Percentiles rank a stretch among this genome's conserved stretches.
Evolutionary conservation across 202 grass and related monocot genomes (phyloP).

Genomic region (Cymbopogon flexuosus): DNA sequence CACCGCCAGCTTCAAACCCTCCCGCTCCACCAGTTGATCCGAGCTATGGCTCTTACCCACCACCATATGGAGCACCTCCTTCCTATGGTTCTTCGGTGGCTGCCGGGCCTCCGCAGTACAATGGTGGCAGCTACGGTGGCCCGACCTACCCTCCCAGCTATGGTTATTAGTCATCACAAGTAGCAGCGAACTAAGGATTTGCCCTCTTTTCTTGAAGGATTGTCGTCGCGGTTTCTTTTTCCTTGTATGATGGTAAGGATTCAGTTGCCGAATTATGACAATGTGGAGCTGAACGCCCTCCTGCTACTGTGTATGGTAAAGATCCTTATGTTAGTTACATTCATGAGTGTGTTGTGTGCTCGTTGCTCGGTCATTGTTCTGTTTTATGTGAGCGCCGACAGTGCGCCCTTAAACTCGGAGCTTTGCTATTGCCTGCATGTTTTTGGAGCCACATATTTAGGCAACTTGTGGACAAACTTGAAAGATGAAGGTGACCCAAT

Average conservation of each 20-base stretch:
- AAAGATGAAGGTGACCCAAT: not conserved
- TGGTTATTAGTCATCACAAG: conserved; percentile 43
- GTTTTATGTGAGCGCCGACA: not conserved
- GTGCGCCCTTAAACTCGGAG: not conserved
- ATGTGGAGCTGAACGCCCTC: not conserved
- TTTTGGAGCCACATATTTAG: not conserved
- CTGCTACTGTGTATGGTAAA: not conserved
- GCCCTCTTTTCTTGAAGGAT: not conserved
- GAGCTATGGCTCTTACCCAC: conserved; percentile 50
- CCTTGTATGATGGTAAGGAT: not conserved
- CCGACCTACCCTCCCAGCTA: conserved; percentile 59
- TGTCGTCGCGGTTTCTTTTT: not conserved
- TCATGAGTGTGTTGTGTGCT: not conserved
- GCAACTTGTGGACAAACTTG: not conserved
- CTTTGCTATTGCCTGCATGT: not conserved
- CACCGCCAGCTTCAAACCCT: conserved; percentile 20
- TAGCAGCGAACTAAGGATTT: not conserved
- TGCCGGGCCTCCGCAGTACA: conserved; percentile 34
- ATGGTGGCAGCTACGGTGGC: conserved; percentile 45
- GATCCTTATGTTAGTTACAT: not conserved
- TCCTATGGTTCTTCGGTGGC: conserved; percentile 48
- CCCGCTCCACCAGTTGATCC: conserved; percentile 35
- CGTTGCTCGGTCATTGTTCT: not conserved
- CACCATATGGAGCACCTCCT: conserved; percentile 44
- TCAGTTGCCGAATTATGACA: conserved; percentile 2